Base-by-base conservation (phyloP, 805 yeast genomes). In the Naumovozyma castellii region DNA sequence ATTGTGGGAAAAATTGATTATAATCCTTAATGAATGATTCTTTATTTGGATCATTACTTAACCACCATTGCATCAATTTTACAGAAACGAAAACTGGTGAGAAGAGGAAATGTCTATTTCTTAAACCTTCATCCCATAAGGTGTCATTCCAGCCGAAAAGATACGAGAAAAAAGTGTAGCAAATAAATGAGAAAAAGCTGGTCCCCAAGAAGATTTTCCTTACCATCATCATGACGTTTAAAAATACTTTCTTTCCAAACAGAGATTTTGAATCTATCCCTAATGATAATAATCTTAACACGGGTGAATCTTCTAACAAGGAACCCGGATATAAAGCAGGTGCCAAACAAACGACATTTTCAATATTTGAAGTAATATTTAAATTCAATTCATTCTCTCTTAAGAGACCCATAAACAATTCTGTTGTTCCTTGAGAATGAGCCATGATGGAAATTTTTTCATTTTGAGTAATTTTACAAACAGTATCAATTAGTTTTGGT, bases 341-440 rank as follows among this genome's bases (percentile, higher is more conserved):
- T 0, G 97, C 83, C 38, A 90, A 61, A 0, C 88, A 84, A 28
- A 84, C 67, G 53, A 86, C 83, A 40, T 73, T 70, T 38, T 78
- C 79, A 6, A 90, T 59, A 45, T 76, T 77, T 2, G 64, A 58
- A 34, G 76, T 75, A 29, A 75, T 50, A 27, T 47, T 47, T 14
- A 43, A 43, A 29, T 46, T 46, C 1, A 53, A 34, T 6, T 49
- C 34, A 27, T 50, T 57, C 28, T 69, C 71, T 38, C 66, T 63
- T 18, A 80, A 72, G 22, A 90, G 62, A 36, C 86, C 74, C 50
- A 84, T 63, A 43, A 86, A 81, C 0, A 81, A 70, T 59, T 87
- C 95, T 0, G 96, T 76, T 2, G 96, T 86, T 1, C 97, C 97
- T 61, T 92, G 97, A 13, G 94, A 84, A 57, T 90, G 98, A 2